Conservation (phyloP, 345 rosid species). For the Kernera saxatilis region DNA sequence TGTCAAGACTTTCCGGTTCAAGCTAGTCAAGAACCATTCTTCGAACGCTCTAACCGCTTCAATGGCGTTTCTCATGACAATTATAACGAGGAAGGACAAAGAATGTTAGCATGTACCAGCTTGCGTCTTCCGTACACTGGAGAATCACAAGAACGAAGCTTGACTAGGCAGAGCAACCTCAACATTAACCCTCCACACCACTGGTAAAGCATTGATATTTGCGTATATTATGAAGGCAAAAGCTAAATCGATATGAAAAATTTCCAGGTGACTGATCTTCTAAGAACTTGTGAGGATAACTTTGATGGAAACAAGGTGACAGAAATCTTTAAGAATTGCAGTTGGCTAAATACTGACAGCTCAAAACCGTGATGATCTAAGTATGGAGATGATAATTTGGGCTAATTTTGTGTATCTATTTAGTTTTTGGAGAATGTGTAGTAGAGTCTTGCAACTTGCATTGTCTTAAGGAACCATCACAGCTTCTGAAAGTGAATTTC, state of each 20-base stretch:
- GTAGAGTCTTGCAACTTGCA: constrained; percentile 2
- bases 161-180: constrained; percentile 6
- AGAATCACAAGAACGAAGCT: constrained; percentile 3
- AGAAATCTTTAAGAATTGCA: not conserved
- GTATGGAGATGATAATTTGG: not conserved
- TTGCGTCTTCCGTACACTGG: not conserved
- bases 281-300: not conserved
- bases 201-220: not conserved
- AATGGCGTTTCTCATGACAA: not conserved
- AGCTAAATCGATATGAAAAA: not conserved
- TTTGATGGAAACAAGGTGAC: not conserved
- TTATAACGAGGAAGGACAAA: not conserved
- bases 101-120: not conserved
- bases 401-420: not conserved
- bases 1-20: constrained; percentile 6
- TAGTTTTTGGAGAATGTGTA: not conserved
- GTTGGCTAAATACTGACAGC: not conserved
- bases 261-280: not conserved
- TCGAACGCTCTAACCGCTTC: not conserved
- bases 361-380: not conserved
- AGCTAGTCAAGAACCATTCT: not conserved
- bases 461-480: not conserved
- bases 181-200: not conserved
- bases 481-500: not conserved
- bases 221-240: not conserved